These are phyloP conservation scores for Botrytis hyacinthi DNA, from an alignment of 2,329 filamentous ascomycete species.

Conservation along the genomic window DNA sequence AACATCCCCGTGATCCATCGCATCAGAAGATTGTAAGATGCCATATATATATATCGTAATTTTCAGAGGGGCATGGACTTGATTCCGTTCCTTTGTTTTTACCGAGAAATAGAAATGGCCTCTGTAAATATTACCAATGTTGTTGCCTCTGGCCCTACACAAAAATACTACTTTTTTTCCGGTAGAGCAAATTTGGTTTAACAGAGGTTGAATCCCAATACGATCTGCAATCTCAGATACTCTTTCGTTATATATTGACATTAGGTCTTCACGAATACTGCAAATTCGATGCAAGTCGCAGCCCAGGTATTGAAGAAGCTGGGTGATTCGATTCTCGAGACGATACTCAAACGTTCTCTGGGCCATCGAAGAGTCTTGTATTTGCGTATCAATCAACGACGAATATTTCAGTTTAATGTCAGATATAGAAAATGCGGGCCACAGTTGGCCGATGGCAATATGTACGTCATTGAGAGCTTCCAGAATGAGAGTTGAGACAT, in stretches of 20 bases:
- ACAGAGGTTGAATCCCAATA: neutral
- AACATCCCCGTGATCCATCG: neutral
- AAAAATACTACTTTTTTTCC: neutral
- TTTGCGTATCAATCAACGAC: rapidly evolving
- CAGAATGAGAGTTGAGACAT: rapidly evolving
- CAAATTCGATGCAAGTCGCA: neutral
- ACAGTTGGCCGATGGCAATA: neutral
- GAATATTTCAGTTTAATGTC: neutral
- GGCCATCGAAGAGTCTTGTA: neutral
- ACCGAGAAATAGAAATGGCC: neutral
- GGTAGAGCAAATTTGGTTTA: neutral
- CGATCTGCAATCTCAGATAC: neutral
- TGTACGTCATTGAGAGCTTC: neutral
- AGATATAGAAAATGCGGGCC: neutral
- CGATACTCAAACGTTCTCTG: neutral
- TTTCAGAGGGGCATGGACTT: neutral
- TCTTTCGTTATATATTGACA: neutral
- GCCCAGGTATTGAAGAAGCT: neutral
- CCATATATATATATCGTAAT: neutral
- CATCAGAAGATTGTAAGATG: rapidly evolving
- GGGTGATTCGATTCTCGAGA: neutral
- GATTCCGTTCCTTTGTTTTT: neutral
- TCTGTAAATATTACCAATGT: neutral
- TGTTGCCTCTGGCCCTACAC: neutral
- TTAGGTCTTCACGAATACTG: neutral